Conservation (phyloP, 2,329 filamentous ascomycete species). For the Ramichloridium luteum region DNA sequence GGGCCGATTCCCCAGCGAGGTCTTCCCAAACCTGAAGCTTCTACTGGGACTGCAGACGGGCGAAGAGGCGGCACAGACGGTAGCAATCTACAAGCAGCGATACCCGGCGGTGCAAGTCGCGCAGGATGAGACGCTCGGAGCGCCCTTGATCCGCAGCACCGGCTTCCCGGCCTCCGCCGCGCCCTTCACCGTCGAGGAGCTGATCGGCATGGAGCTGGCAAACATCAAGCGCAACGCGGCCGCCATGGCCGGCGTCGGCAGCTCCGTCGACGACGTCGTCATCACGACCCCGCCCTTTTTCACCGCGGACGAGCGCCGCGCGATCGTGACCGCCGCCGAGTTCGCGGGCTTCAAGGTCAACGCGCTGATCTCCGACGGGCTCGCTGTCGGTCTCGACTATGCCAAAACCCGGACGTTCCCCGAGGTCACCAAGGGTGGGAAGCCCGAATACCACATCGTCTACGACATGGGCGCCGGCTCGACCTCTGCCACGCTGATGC, state of each 20-base stretch:
- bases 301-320: conserved; percentile 78
- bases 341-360: conserved; percentile 80
- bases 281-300: conserved; percentile 87
- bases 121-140: conserved; percentile 46
- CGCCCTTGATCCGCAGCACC: conserved; percentile 70
- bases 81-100: conserved; percentile 57
- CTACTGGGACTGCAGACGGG: conserved; percentile 57
- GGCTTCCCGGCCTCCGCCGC: conserved; percentile 55
- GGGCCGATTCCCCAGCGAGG: conserved; percentile 79
- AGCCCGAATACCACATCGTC: conserved; percentile 82
- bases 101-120: conserved; percentile 69
- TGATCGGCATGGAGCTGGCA: conserved; percentile 91
- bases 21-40: conserved; percentile 87
- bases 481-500: conserved; percentile 76
- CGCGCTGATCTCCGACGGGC: conserved; percentile 72
- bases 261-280: conserved; percentile 65
- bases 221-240: conserved; percentile 85
- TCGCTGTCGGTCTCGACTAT: conserved; percentile 91
- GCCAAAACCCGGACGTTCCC: conserved; percentile 85
- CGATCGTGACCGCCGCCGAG: conserved; percentile 70
- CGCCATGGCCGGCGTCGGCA: conserved; percentile 62
- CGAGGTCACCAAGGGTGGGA: conserved; percentile 65
- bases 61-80: conserved; percentile 43
- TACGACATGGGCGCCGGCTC: conserved; percentile 98
- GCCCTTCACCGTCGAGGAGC: conserved; percentile 69